Conservation (phyloP, 1,284 basidiomycete genomes). For the Taiwanofungus camphoratus region DNA sequence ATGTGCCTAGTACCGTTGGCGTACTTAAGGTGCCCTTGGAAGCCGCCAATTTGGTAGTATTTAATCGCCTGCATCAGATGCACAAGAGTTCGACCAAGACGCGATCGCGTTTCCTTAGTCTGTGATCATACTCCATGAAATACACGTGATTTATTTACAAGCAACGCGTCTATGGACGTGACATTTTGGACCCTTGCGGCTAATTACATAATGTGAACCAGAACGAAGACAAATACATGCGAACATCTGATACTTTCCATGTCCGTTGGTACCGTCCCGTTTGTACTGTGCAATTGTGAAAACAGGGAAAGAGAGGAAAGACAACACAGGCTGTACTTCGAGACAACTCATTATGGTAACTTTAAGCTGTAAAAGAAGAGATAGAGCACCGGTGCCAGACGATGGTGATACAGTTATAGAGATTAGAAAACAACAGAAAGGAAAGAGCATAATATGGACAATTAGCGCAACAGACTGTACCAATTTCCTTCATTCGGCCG, state of each 20-base stretch:
- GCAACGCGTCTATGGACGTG: too few species aligned
- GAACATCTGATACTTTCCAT: slow-evolving; percentile 54
- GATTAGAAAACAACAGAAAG: slow-evolving; percentile 8
- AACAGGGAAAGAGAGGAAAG: not conserved
- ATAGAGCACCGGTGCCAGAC: slow-evolving; percentile 11
- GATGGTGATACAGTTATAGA: slow-evolving; percentile 19
- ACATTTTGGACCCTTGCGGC: too few species aligned
- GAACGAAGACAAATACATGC: slow-evolving; percentile 47
- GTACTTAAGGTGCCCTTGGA: slow-evolving; percentile 23
- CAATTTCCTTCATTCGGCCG: slow-evolving; percentile 13
- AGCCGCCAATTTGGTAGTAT: slow-evolving; percentile 31
- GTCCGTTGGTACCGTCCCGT: slow-evolving; percentile 59
- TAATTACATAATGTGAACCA: too few species aligned
- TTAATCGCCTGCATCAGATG: slow-evolving; percentile 13
- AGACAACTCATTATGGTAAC: slow-evolving; percentile 16
- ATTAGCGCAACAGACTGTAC: slow-evolving; percentile 17
- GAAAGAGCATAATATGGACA: slow-evolving; percentile 15
- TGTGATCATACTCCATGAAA: too few species aligned
- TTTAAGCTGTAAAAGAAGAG: slow-evolving; percentile 15
- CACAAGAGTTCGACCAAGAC: too few species aligned
- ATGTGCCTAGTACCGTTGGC: slow-evolving; percentile 6
- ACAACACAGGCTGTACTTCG: slow-evolving; percentile 7
- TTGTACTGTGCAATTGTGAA: slow-evolving; percentile 28
- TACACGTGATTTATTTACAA: too few species aligned
- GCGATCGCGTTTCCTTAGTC: too few species aligned